Evolutionary conservation across 1,284 basidiomycete species (phyloP).

Genomic region (Malassezia obtusa): DNA sequence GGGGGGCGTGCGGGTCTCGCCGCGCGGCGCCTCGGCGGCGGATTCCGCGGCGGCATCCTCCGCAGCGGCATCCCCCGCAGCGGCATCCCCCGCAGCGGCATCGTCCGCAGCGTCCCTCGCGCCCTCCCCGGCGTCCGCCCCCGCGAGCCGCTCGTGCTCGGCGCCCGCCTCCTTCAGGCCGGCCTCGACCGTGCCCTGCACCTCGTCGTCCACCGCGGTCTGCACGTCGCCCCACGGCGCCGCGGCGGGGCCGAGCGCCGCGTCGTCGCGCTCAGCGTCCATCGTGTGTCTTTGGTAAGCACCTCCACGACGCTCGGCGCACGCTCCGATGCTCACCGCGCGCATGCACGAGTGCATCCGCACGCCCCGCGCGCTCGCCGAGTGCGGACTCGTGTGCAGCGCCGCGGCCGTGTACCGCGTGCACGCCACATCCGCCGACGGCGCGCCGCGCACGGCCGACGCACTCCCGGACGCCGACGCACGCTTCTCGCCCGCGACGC

Average conservation of each 20-base stretch:
- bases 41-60: background rate
- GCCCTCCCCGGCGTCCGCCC: background rate
- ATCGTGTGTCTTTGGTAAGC: background rate
- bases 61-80: background rate
- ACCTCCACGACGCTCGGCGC: background rate
- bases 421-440: background rate
- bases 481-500: background rate
- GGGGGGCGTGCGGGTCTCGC: background rate
- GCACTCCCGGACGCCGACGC: background rate
- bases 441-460: background rate
- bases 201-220: background rate
- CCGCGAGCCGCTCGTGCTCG: background rate
- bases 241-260: background rate
- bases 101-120: background rate
- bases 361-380: constrained; percentile 7
- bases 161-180: background rate
- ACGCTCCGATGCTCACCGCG: background rate
- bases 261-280: background rate
- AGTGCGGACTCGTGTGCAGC: background rate
- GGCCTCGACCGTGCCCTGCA: background rate
- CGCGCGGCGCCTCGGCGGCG: background rate
- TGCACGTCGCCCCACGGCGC: background rate
- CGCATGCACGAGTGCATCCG: constrained; percentile 10
- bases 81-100: background rate
- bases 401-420: background rate